These are phyloP conservation scores for Leishmania lainsoni DNA, from an alignment of 208 protist species.

Conservation along the genomic window DNA sequence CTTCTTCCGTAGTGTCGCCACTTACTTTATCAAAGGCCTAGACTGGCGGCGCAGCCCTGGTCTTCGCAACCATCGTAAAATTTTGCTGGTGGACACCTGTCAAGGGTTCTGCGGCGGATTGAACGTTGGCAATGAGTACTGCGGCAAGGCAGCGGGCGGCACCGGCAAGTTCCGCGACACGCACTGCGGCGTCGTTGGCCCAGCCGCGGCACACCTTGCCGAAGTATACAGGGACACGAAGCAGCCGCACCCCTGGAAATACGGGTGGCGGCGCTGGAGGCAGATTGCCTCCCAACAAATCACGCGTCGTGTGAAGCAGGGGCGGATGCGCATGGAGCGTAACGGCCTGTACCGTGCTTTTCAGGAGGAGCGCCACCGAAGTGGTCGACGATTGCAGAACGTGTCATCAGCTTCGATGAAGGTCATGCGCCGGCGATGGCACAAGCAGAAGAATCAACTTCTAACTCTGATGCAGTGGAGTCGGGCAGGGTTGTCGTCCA, in stretches of 20 bases:
- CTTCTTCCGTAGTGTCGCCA: constrained; percentile 72
- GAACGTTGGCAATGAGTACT: constrained; percentile 94
- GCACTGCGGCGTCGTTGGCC: constrained; percentile 78
- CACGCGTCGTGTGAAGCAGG: constrained; percentile 41
- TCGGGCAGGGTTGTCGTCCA: neutral
- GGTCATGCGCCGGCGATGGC: constrained; percentile 29
- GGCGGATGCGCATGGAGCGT: constrained; percentile 33
- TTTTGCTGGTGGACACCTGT: constrained; percentile 77
- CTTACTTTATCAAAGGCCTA: constrained; percentile 74
- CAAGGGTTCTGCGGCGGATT: constrained; percentile 93
- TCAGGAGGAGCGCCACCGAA: constrained; percentile 25
- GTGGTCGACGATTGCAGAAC: constrained; percentile 24
- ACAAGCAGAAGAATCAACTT: constrained; percentile 29
- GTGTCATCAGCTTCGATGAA: constrained; percentile 31
- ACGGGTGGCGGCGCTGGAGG: constrained; percentile 68
- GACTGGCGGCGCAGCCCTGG: constrained; percentile 82
- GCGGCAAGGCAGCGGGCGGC: constrained; percentile 61
- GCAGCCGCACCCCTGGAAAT: constrained; percentile 84
- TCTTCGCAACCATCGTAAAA: constrained; percentile 93
- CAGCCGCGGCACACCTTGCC: constrained; percentile 71
- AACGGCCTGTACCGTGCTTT: constrained; percentile 33
- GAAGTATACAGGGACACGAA: constrained; percentile 90
- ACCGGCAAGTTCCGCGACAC: constrained; percentile 88
- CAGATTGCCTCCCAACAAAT: constrained; percentile 80
- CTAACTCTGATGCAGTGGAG: constrained; percentile 31